Percentiles rank a stretch among this genome's conserved stretches.
phyloP scores from a whole-genome alignment of 2,329 filamentous ascomycete species.

The Zymoseptoria brevis region DNA sequence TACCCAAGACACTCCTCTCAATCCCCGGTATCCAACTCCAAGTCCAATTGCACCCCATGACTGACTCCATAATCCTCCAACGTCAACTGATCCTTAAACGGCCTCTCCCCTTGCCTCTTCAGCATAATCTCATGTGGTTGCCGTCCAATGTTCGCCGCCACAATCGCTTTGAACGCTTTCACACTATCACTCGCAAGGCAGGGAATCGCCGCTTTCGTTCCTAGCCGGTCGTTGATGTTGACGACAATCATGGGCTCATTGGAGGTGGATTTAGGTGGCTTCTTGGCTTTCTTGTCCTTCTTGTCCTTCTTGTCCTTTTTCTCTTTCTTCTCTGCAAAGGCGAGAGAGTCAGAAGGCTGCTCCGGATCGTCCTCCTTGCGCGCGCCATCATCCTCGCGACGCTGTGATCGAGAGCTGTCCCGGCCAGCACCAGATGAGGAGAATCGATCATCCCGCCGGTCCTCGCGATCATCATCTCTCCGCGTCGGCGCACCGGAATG shows the following conservation, averaged over 20 bases:
- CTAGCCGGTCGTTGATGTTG: conserved; percentile 87
- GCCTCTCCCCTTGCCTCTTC: conserved; percentile 83
- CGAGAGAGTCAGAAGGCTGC: conserved; percentile 1
- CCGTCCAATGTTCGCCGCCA: conserved; percentile 79
- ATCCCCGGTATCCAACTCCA: conserved; percentile 36
- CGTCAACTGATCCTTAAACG: conserved; percentile 85
- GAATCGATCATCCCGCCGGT: conserved; percentile 15
- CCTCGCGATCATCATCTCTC: conserved; percentile 11
- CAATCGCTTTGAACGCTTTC: conserved; percentile 81
- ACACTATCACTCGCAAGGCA: conserved; percentile 80
- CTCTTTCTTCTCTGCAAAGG: conserved; percentile 5
- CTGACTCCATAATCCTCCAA: conserved; percentile 90
- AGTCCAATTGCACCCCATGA: conserved; percentile 64
- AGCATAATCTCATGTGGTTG: conserved; percentile 86
- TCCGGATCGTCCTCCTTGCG: conserved; percentile 1
- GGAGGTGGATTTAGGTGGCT: conserved; percentile 22
- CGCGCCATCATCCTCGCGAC: conserved; percentile 2
- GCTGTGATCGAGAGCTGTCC: conserved; percentile 31
- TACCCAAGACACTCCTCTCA: conserved; percentile 15
- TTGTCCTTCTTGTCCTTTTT: conserved; percentile 21
- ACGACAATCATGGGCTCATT: conserved; percentile 86
- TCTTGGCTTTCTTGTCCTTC: conserved; percentile 20
- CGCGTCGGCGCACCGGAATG: not conserved
- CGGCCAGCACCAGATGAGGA: conserved; percentile 23
- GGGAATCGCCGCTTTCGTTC: conserved; percentile 90